These are phyloP conservation scores for Trametes versicolor DNA, from an alignment of 1,284 basidiomycete genomes.

Conservation along the genomic window DNA sequence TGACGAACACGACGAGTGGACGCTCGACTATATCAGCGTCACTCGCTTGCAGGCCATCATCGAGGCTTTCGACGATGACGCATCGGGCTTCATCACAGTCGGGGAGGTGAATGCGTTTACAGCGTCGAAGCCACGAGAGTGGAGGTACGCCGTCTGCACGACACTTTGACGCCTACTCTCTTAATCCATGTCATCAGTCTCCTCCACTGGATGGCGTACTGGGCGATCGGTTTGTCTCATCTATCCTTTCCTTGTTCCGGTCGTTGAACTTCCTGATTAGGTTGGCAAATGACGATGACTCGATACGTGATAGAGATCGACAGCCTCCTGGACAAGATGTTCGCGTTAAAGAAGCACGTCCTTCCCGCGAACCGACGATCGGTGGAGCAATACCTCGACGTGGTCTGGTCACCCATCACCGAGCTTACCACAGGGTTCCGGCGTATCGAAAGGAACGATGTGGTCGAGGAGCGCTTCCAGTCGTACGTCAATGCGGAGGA, in stretches of 20 bases:
- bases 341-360: constrained; percentile 29
- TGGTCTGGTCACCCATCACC: constrained; percentile 34
- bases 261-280: constrained; percentile 11
- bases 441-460: constrained; percentile 26
- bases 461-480: constrained; percentile 34
- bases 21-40: constrained; percentile 54
- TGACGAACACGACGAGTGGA: constrained; percentile 48
- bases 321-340: constrained; percentile 36
- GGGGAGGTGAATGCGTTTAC: constrained; percentile 58
- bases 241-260: neutral
- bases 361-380: constrained; percentile 35
- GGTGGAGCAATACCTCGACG: constrained; percentile 38
- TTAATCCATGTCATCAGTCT: constrained; percentile 25
- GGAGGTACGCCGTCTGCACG: constrained; percentile 33
- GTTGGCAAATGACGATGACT: constrained; percentile 38
- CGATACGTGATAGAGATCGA: constrained; percentile 34
- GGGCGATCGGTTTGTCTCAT: constrained; percentile 36
- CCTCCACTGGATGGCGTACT: constrained; percentile 42
- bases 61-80: constrained; percentile 61
- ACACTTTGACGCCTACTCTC: neutral
- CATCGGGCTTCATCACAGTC: constrained; percentile 56
- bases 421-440: constrained; percentile 31
- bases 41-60: constrained; percentile 54
- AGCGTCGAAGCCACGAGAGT: constrained; percentile 31
- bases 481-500: constrained; percentile 33